Base-by-base conservation (phyloP, 306 rosid species). In the Cucumis sativus region DNA sequence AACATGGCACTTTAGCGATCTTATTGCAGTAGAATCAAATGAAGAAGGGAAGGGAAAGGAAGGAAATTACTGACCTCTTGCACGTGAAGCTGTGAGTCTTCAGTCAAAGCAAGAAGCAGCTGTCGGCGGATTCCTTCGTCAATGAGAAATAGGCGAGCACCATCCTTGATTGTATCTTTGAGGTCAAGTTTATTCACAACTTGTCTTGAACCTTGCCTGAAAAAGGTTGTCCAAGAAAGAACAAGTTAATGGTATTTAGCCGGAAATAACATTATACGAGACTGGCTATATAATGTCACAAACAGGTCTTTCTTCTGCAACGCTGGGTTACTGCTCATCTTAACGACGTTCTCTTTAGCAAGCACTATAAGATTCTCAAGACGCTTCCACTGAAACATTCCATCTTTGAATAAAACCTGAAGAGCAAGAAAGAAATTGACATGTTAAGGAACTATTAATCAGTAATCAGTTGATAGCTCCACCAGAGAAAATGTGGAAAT, bases 361-460 rank as follows among this genome's bases (percentile, higher is more conserved):
- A 96, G 99, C 77, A 87, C 89, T 70, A 96, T 92, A 79, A 96
- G 99, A 79, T 96, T 96, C 84, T 96, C 99, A 54, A 96, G 96
- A 81, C 97, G 97, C 82, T 92, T 96, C 99, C 99, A 92, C 76
- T 96, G 98, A 89, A 96, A 92, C 84, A 87, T 70, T 41, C 98
- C 98, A 77, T 91, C 99, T 86, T 96, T 96, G 71, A 96, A 96
- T 45, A 96, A 86, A 86, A 96, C 99, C 99, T 92, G 77, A 77
- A 78, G 56, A 52, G 51, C n/a, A n/a, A 39, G 41, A 58, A 54
- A 39, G 6, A 59, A 64, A 35, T 11, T 17, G 49, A n/a, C 43
- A 25, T 49, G 15, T 16, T 45, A 71, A 71, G 76, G 55, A 47
- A 47, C 60, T 71, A 15, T 8, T 23, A 43, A 43, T 21, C 56